These are phyloP conservation scores for Ambrosia artemisiifolia DNA, from an alignment of 129 eudicot species.

Conservation along the genomic window DNA sequence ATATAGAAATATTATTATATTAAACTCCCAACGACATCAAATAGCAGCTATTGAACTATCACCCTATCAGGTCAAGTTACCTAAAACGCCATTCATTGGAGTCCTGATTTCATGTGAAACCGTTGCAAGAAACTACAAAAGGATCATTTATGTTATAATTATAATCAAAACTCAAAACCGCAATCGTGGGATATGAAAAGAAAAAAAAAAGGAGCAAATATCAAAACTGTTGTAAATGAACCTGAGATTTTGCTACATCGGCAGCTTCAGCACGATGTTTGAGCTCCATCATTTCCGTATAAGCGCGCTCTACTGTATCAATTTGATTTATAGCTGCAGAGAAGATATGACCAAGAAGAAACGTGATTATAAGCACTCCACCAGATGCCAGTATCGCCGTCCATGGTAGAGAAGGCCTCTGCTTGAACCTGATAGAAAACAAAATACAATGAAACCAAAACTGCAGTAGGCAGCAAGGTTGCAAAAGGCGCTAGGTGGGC, in stretches of 20 bases:
- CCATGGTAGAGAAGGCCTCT: conserved; percentile 67
- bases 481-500: too few species aligned
- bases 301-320: conserved; percentile 55
- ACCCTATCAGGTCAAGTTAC: conserved; percentile 42
- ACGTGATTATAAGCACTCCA: conserved; percentile 53
- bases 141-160: background rate
- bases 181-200: background rate
- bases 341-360: conserved; percentile 62
- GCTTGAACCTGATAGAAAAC: conserved; percentile 56
- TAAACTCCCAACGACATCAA: background rate
- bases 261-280: conserved; percentile 91
- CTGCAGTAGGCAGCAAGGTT: too few species aligned
- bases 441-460: background rate
- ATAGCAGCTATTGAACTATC: background rate
- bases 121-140: conserved; percentile 80
- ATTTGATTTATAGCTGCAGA: conserved; percentile 60
- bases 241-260: conserved; percentile 93
- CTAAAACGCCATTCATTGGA: conserved; percentile 95
- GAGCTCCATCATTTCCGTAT: conserved; percentile 59
- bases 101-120: conserved; percentile 96
- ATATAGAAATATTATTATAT: background rate
- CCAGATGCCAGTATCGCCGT: conserved; percentile 51
- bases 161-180: background rate
- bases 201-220: background rate
- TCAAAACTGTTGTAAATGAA: background rate